Conservation (phyloP, 306 rosid species). For the Mimosa bimucronata region DNA sequence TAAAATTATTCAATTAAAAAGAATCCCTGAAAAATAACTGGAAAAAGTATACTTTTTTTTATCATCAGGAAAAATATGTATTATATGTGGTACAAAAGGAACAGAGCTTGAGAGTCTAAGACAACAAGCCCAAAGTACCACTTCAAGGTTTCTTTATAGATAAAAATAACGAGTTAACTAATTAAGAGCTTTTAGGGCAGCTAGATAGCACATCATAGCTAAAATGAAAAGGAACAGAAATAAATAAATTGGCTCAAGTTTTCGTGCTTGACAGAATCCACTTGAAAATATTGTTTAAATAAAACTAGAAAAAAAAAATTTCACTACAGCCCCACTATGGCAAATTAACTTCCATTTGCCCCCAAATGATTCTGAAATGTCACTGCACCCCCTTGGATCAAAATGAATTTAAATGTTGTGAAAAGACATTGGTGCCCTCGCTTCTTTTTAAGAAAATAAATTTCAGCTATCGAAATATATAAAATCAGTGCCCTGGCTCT, state of each 20-base stretch:
- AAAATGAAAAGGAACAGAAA: not conserved
- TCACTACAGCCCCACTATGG: no score
- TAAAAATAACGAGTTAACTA: not conserved
- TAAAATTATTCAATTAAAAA: not conserved
- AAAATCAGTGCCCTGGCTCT: no score
- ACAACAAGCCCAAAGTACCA: conserved; percentile 15
- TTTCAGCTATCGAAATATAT: no score
- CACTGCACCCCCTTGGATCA: no score
- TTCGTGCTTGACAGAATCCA: not conserved
- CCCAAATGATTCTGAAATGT: no score
- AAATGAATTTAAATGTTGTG: no score
- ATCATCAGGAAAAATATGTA: conserved; percentile 4
- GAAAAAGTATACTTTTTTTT: no score
- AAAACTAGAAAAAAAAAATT: no score
- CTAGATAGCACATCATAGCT: not conserved
- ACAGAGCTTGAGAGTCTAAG: not conserved
- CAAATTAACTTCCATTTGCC: no score
- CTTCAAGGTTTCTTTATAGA: not conserved
- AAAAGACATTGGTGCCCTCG: no score
- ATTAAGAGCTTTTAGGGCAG: not conserved
- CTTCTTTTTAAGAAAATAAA: no score
- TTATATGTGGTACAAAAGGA: not conserved
- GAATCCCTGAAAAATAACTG: not conserved
- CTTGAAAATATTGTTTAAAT: not conserved
- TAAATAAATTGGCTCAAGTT: not conserved